A percentile compares a stretch with the other conserved stretches of the same genome.
Conservation (phyloP, 306 rosid genomes). For the Cucurbita ficifolia region DNA sequence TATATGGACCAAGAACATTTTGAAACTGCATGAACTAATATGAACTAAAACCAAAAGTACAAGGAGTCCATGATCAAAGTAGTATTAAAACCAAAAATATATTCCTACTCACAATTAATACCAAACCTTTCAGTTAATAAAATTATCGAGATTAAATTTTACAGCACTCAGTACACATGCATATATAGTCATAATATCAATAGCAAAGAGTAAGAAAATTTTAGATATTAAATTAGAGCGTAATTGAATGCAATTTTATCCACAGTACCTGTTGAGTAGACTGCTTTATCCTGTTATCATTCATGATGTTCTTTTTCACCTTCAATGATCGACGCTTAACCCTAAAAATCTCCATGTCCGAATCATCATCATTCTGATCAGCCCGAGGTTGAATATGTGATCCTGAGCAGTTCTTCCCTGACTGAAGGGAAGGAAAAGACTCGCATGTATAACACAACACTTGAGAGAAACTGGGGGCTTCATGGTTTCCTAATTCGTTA, state of each 20-base stretch:
- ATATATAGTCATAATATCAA: not conserved
- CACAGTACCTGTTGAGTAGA: conserved; percentile 55
- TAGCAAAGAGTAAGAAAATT: not conserved
- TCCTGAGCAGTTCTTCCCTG: conserved; percentile 21
- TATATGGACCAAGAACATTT: too few species aligned
- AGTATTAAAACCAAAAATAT: not conserved
- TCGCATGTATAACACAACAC: conserved; percentile 17
- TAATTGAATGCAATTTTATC: not conserved
- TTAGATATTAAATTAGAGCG: not conserved
- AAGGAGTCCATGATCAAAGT: not conserved
- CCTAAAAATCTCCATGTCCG: conserved; percentile 74
- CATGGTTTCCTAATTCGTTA: too few species aligned
- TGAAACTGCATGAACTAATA: not conserved
- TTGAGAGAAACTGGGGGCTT: too few species aligned
- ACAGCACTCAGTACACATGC: not conserved
- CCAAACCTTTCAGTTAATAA: not conserved
- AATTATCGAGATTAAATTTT: not conserved
- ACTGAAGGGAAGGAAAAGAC: conserved; percentile 32
- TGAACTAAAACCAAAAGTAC: not conserved
- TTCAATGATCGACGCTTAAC: conserved; percentile 82
- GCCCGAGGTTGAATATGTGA: conserved; percentile 20
- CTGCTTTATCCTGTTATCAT: conserved; percentile 22
- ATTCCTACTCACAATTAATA: not conserved
- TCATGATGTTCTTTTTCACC: conserved; percentile 43
- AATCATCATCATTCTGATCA: conserved; percentile 54